Conservation (phyloP, 192 early-diverging fungal species). For the Backusella tuberculispora region DNA sequence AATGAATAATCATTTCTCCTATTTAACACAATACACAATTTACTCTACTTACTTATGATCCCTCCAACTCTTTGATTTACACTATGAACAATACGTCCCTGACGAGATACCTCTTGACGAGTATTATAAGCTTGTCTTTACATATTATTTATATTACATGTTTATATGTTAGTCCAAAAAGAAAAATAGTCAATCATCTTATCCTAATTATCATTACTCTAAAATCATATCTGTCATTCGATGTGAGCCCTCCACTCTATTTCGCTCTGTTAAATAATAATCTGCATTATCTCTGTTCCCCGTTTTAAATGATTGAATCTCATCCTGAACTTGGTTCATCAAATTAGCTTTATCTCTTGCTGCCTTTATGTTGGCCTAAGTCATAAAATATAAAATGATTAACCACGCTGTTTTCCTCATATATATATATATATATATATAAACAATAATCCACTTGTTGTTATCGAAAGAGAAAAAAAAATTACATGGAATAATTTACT, state of each 20-base stretch:
- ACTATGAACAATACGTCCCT: constrained; percentile 59
- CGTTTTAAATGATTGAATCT: constrained; percentile 56
- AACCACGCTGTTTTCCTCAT: not conserved
- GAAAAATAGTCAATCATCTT: not conserved
- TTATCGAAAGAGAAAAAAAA: too few relatives aligned
- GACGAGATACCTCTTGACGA: constrained; percentile 64
- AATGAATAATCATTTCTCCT: not conserved
- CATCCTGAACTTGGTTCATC: constrained; percentile 63
- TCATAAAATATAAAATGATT: not conserved
- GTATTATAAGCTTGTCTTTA: constrained; percentile 77
- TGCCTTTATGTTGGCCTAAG: constrained; percentile 62
- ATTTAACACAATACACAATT: not conserved
- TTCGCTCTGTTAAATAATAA: constrained; percentile 71
- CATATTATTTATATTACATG: not conserved
- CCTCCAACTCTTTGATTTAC: constrained; percentile 58
- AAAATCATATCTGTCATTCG: constrained; percentile 76
- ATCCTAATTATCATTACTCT: constrained; percentile 55
- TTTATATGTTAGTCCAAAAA: not conserved
- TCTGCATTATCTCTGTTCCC: constrained; percentile 50
- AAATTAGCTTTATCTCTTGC: constrained; percentile 73
- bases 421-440: not conserved
- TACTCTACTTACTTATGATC: constrained; percentile 52
- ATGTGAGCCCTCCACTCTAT: constrained; percentile 72
- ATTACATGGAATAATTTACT: constrained; percentile 38
- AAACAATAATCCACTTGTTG: not conserved